Evolutionary conservation across 2,329 filamentous ascomycete species (phyloP), one percentile per base, ranked within the genome.

Genomic region (Hymenoscyphus albidus): DNA sequence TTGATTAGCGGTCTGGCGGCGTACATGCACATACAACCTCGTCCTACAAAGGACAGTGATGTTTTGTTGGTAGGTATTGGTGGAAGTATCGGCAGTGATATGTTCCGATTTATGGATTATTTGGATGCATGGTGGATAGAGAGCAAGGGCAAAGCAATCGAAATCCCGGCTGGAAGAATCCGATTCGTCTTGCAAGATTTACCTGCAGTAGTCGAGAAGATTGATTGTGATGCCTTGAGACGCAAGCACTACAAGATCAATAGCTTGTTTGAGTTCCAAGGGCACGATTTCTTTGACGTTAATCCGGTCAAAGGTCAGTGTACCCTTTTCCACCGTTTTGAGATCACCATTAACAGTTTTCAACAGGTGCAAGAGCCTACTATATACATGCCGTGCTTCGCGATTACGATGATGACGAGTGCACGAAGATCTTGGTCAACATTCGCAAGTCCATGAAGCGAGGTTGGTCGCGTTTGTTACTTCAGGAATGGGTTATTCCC

Each of bases 401-500:
- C 18, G 54, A 56, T n/a, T 42, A 7, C 5, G 22, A 35, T 13
- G 61, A 62, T 38, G n/a, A 9, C 3, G 18, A 54, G 10, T 57
- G 32, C 18, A 18, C 9, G 1, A 40, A 31, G 5, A 62, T 62
- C 35, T 35, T 62, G n/a, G n/a, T 18, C 3, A 22, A 51, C 3
- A 35, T 57, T 2, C n/a, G n/a, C 2, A 54, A 40, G 18, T 35
- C 35, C 4, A 57, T 62, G 61, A 39, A 59, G 38, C 31, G 13
- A 9, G 76, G 72, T 0, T 77, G 77, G 61, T 77, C 76, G 0
- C 74, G 67, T 44, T 59, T 78, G 16, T 65, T 79, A 1, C 71
- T 79, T 3, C 74, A 78, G 48, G 72, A 79, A 71, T 71, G 71
- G 32, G 63, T 78, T n/a, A 68, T 77, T 14, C 74, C 69, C 18